phyloP scores from a whole-genome alignment of 148 eudicot genomes.

The Beta vulgaris region DNA sequence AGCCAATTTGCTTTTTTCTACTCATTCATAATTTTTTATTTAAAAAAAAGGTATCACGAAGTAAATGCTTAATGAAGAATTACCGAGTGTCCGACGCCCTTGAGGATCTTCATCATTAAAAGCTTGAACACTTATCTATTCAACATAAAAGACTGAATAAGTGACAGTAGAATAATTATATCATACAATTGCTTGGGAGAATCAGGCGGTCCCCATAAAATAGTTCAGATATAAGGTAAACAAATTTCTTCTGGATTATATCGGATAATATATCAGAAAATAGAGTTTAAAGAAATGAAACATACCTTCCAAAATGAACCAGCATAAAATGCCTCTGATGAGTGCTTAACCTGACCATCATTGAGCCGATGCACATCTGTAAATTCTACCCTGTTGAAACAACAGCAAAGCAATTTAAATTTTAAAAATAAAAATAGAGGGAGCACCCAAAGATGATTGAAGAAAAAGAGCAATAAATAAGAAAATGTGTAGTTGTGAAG shows the following conservation, averaged over 20 bases:
- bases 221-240: background rate
- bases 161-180: background rate
- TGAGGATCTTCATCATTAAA: slow-evolving; percentile 98
- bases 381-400: slow-evolving; percentile 76
- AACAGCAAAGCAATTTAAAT: slow-evolving; percentile 12
- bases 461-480: background rate
- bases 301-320: slow-evolving; percentile 98
- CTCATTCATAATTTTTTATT: background rate
- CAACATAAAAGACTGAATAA: slow-evolving; percentile 29
- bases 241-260: background rate
- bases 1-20: too few species aligned
- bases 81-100: slow-evolving; percentile 98
- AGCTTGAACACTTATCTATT: slow-evolving; percentile 93
- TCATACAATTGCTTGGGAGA: too few species aligned
- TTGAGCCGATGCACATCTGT: slow-evolving; percentile 82
- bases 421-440: background rate
- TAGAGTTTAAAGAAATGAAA: slow-evolving; percentile 1
- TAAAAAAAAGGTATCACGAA: background rate
- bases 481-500: background rate
- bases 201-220: background rate
- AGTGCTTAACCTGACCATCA: slow-evolving; percentile 98
- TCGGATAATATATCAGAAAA: background rate
- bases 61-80: background rate
- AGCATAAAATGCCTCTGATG: slow-evolving; percentile 95
- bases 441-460: background rate